These are phyloP conservation scores for Spathaspora sp. DNA, from an alignment of 805 yeast genomes.

Conservation along the genomic window DNA sequence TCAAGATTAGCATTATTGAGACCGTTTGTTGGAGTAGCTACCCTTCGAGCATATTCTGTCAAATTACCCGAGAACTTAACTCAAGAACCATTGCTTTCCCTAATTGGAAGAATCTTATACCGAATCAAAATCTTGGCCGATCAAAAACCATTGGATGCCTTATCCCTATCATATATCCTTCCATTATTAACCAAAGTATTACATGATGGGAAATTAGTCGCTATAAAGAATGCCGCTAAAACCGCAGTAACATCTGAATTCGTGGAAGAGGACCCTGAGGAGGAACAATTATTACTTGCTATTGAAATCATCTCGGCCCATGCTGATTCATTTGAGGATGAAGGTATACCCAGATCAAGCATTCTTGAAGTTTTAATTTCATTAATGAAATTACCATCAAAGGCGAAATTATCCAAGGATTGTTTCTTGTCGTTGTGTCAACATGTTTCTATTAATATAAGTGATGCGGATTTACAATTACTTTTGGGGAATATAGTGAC, in stretches of 20 bases:
- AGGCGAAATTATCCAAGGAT: constrained; percentile 79
- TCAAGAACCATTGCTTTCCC: constrained; percentile 50
- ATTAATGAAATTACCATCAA: constrained; percentile 69
- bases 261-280: constrained; percentile 80
- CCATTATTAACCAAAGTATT: constrained; percentile 72
- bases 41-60: constrained; percentile 53
- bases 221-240: constrained; percentile 51
- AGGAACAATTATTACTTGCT: constrained; percentile 77
- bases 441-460: constrained; percentile 62
- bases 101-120: constrained; percentile 66
- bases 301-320: constrained; percentile 71
- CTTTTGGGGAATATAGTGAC: constrained; percentile 56
- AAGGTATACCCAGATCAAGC: constrained; percentile 63
- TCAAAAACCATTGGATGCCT: constrained; percentile 64
- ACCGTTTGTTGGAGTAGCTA: constrained; percentile 63
- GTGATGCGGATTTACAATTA: constrained; percentile 52
- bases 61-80: constrained; percentile 43
- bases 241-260: constrained; percentile 58
- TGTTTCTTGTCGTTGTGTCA: constrained; percentile 77
- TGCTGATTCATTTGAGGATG: constrained; percentile 63
- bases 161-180: constrained; percentile 66
- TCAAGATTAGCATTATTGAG: constrained; percentile 49
- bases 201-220: constrained; percentile 58
- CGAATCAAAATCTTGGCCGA: constrained; percentile 71
- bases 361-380: constrained; percentile 61